These are phyloP conservation scores for Tetratostichococcus sp. DNA, from an alignment of 139 green algal species.

Conservation along the genomic window DNA sequence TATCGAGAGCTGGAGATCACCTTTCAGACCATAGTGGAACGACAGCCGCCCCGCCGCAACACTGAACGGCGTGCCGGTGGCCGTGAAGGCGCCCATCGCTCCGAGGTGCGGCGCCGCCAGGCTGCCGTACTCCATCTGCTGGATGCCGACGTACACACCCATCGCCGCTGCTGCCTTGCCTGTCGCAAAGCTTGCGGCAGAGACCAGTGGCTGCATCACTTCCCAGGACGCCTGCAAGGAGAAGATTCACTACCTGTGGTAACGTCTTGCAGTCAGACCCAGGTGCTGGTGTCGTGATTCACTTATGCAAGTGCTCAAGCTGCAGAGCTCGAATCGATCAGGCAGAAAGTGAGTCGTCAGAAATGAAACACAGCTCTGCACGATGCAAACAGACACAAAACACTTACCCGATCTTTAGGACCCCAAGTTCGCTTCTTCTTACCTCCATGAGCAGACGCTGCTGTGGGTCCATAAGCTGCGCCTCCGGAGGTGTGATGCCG, in stretches of 20 bases:
- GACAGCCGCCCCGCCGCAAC: conserved; percentile 49
- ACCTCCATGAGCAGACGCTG: conserved; percentile 70
- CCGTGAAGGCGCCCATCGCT: conserved; percentile 57
- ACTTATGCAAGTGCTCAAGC: too few relatives aligned
- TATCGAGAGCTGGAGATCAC: not conserved
- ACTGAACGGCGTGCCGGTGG: conserved; percentile 67
- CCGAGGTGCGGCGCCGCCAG: conserved; percentile 40
- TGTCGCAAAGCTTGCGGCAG: not conserved
- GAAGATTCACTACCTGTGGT: too few relatives aligned
- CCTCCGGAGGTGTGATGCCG: conserved; percentile 53
- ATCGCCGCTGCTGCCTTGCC: not conserved
- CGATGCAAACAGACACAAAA: too few relatives aligned
- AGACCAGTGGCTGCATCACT: conserved; percentile 14
- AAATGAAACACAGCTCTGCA: too few relatives aligned
- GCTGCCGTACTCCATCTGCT: conserved; percentile 65
- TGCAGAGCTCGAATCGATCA: too few relatives aligned
- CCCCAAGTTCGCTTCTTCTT: too few relatives aligned
- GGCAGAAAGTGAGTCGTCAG: too few relatives aligned
- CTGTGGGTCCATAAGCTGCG: conserved; percentile 72
- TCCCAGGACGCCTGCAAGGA: conserved; percentile 18
- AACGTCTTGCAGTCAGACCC: too few relatives aligned
- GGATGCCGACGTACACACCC: conserved; percentile 67
- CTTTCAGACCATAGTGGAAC: conserved; percentile 32
- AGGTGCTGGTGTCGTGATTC: too few relatives aligned
- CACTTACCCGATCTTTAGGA: too few relatives aligned